Evolutionary conservation across 1,284 basidiomycete species (phyloP).

Genomic region (Leccinum olivaceoglutinosum): DNA sequence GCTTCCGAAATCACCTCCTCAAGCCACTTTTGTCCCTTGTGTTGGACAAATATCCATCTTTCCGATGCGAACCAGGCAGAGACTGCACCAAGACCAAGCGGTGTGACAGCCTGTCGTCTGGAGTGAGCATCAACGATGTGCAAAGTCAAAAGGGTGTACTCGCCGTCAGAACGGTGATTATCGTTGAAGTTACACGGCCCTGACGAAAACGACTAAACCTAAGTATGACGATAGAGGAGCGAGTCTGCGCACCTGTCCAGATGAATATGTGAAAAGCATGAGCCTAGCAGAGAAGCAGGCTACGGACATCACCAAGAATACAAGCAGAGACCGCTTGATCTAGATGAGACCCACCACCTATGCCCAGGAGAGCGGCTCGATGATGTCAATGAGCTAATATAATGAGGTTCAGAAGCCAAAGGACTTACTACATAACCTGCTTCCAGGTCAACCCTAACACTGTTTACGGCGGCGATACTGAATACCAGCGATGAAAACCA

Average conservation of each 20-base stretch:
- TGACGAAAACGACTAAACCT: conserved; percentile 11
- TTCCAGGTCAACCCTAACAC: conserved; percentile 53
- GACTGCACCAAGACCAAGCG: conserved; percentile 69
- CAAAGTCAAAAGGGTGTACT: conserved; percentile 21
- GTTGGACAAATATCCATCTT: conserved; percentile 62
- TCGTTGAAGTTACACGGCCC: conserved; percentile 55
- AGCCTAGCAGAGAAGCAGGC: conserved; percentile 53
- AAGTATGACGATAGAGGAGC: conserved; percentile 21
- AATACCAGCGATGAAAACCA: conserved; percentile 61
- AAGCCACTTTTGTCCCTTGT: conserved; percentile 75
- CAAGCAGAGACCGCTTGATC: conserved; percentile 53
- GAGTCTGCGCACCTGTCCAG: conserved; percentile 35
- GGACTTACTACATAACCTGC: conserved; percentile 52
- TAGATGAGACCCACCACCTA: conserved; percentile 50
- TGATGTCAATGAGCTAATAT: conserved; percentile 23
- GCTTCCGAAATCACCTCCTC: conserved; percentile 58
- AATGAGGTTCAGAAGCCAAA: conserved; percentile 11
- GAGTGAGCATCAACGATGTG: conserved; percentile 10
- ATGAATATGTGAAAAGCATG: conserved; percentile 48
- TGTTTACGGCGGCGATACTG: conserved; percentile 57
- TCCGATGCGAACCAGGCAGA: conserved; percentile 76
- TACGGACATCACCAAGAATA: conserved; percentile 55
- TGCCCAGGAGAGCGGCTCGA: conserved; percentile 50
- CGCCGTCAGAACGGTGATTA: conserved; percentile 69
- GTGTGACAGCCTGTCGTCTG: conserved; percentile 42